A percentile compares a stretch with the other conserved stretches of the same genome.
Conservation (phyloP, 2,329 filamentous ascomycete genomes). For the Diplodia corticola region DNA sequence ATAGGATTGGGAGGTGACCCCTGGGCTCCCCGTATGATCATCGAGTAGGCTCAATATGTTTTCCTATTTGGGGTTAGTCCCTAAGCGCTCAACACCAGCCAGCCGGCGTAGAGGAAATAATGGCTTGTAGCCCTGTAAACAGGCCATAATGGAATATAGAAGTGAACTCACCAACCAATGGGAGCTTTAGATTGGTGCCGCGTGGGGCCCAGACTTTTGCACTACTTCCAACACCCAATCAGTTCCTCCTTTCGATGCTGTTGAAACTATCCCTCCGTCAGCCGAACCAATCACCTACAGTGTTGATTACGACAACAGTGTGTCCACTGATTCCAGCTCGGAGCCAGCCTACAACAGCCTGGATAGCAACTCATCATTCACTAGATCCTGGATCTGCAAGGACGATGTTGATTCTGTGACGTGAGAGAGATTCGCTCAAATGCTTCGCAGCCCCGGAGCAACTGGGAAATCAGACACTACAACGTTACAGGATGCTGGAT, state of each 20-base stretch:
- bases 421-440: neutral
- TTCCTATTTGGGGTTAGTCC: neutral
- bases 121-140: neutral
- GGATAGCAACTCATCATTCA: too few relatives aligned
- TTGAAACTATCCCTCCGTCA: constrained; percentile 25
- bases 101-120: neutral
- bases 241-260: constrained; percentile 26
- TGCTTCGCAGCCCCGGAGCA: neutral
- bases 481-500: neutral
- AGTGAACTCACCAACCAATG: neutral
- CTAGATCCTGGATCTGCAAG: constrained; percentile 42
- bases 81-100: neutral
- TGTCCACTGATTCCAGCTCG: constrained; percentile 24
- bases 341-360: too few relatives aligned
- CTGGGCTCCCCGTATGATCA: neutral
- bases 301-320: constrained; percentile 37
- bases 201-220: too few relatives aligned
- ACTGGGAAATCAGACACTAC: neutral
- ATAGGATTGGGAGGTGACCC: neutral
- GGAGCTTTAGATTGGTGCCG: constrained; percentile 5
- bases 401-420: constrained; percentile 29
- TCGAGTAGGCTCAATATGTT: neutral
- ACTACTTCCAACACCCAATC: constrained; percentile 28
- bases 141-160: neutral
- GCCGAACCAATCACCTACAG: constrained; percentile 30